These are phyloP conservation scores for Mycena maculata DNA, from an alignment of 768 basidiomycete species.

Conservation along the genomic window DNA sequence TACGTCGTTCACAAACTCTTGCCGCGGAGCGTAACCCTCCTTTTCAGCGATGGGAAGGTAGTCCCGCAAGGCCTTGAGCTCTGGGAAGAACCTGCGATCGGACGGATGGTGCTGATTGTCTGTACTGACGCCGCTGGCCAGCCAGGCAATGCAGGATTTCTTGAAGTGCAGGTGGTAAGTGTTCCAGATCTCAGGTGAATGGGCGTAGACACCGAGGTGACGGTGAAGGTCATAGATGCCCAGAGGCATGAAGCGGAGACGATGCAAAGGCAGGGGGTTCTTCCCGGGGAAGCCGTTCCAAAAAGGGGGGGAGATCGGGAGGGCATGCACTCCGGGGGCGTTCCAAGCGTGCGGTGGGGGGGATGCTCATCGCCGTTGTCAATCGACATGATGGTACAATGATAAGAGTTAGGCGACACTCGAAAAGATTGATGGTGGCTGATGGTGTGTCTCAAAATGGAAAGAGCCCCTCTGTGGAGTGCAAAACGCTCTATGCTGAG, in stretches of 20 bases:
- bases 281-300: not conserved
- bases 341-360: slow-evolving; percentile 6
- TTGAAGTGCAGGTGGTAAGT: not conserved
- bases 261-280: not conserved
- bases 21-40: no score
- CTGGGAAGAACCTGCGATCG: not conserved
- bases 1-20: no score
- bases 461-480: no score
- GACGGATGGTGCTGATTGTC: not conserved
- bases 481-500: no score
- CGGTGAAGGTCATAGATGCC: slow-evolving; percentile 17
- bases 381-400: no score
- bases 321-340: not conserved
- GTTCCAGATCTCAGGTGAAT: not conserved
- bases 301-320: not conserved
- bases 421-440: no score
- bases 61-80: not conserved
- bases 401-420: no score
- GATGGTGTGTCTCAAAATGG: no score
- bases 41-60: not conserved
- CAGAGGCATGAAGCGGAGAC: slow-evolving; percentile 7
- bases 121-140: not conserved
- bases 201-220: not conserved
- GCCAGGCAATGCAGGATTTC: slow-evolving; percentile 15
- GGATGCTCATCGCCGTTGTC: no score